Base-by-base conservation (phyloP, 306 rosid genomes). In the Cyamopsis tetragonoloba region DNA sequence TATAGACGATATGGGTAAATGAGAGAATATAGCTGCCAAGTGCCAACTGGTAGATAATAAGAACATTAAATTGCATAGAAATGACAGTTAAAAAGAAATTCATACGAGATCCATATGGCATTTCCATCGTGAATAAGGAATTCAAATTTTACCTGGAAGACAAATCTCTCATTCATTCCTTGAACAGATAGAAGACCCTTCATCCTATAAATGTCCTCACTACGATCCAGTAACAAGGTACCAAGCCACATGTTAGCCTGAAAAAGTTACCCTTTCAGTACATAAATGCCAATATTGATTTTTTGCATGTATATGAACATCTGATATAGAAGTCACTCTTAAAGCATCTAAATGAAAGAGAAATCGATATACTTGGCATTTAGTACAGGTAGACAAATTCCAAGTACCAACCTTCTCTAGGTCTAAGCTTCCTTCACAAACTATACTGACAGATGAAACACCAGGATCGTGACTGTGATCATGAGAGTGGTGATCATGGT, bases 211-310 rank as follows among this genome's bases (percentile, higher is more conserved):
- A 93, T 90, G 71, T 93, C 99, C 9, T 93, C 97, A 44, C 96
- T 90, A 9, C 86, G 85, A 14, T 93, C 96, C 87, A 90, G 26
- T 70, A 93, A 77, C 60, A 89, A 70, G 34, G 88, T 93, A 27
- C 97, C 96, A 4, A 93, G 99, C 99, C 99, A 93, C 23, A 79
- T 82, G 82, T 93, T 93, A 35, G 97, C 97, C 99, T 90, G 88
- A 54, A 66, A 68, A 47, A 56, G 43, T 28, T 47, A 27, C 41
- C 2, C 13, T 38, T 32, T 71, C 13, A 59, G 28, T n/a, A 70
- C 5, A 14, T 67, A 56, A 73, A 42, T 27, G 32, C 20, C 46
- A 55, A 37, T 62, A 42, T 39, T 30, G 9, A 71, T 10, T 4
- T 27, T 48, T 23, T 28, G 35, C 26, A 28, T 13, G 31, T 42